Evolutionary conservation across 352 stramenopile species (phyloP).

Genomic region (Globisporangium parvum): DNA sequence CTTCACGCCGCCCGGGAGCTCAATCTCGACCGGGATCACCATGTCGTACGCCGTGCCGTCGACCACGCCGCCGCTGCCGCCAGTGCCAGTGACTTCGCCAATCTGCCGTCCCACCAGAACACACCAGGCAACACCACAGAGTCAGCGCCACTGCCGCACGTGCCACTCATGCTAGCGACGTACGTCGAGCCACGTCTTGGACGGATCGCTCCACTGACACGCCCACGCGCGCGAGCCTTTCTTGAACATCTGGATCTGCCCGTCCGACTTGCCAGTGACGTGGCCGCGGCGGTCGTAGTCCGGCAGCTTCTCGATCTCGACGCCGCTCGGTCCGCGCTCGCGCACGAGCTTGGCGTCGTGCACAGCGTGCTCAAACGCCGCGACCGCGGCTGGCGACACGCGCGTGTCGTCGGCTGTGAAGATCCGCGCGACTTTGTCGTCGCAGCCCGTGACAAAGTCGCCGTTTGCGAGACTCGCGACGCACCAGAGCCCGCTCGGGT

Average conservation of each 20-base stretch:
- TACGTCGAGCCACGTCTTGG: conserved; percentile 94
- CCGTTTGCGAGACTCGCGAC: conserved; percentile 74
- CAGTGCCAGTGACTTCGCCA: conserved; percentile 80
- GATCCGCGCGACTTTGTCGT: conserved; percentile 91
- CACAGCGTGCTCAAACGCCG: conserved; percentile 60
- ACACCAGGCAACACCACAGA: background rate
- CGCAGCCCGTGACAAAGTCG: conserved; percentile 91
- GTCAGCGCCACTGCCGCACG: background rate
- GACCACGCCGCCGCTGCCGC: conserved; percentile 75
- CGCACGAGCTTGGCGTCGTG: conserved; percentile 48
- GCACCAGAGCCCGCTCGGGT: conserved; percentile 83
- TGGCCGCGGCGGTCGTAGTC: conserved; percentile 87
- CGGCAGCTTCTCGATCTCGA: conserved; percentile 93
- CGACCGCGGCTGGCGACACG: conserved; percentile 60
- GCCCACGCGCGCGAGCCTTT: conserved; percentile 91
- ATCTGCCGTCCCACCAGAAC: conserved; percentile 29
- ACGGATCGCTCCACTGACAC: conserved; percentile 91
- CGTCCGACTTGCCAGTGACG: conserved; percentile 82
- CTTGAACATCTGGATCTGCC: conserved; percentile 96
- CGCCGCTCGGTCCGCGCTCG: conserved; percentile 78
- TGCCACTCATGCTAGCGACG: conserved; percentile 12
- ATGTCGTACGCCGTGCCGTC: conserved; percentile 94
- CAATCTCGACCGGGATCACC: conserved; percentile 96
- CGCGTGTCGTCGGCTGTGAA: conserved; percentile 79
- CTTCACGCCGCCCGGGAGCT: conserved; percentile 87